These are phyloP conservation scores for Boletus subcaerulescens DNA, from an alignment of 768 basidiomycete species.

Conservation along the genomic window DNA sequence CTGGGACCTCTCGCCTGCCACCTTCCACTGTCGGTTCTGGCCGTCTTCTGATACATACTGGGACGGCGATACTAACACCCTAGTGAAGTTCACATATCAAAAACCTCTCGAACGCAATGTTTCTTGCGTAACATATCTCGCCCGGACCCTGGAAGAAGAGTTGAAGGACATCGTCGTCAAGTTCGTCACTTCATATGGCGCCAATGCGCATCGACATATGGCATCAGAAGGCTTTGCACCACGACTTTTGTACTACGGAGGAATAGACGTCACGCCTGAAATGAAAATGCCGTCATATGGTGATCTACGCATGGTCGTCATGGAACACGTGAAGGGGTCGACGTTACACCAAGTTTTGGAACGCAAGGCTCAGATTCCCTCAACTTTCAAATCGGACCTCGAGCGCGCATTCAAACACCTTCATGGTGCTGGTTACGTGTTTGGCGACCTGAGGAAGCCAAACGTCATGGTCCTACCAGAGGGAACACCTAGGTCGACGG, in stretches of 20 bases:
- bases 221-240: slow-evolving; percentile 29
- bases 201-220: slow-evolving; percentile 32
- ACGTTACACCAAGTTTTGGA: neutral
- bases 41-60: slow-evolving; percentile 14
- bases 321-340: slow-evolving; percentile 33
- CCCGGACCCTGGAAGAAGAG: slow-evolving; percentile 3
- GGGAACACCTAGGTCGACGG: neutral
- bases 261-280: slow-evolving; percentile 1
- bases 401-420: slow-evolving; percentile 15
- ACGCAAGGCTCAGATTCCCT: neutral
- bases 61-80: neutral
- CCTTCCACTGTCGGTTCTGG: slow-evolving; percentile 14
- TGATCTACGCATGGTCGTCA: slow-evolving; percentile 36
- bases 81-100: slow-evolving; percentile 20
- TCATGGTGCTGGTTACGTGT: slow-evolving; percentile 34
- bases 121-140: slow-evolving; percentile 25
- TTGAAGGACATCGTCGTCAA: slow-evolving; percentile 33
- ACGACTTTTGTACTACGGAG: slow-evolving; percentile 30
- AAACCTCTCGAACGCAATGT: slow-evolving; percentile 14
- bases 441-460: slow-evolving; percentile 35
- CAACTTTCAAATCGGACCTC: slow-evolving; percentile 23
- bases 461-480: slow-evolving; percentile 32
- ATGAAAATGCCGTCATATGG: slow-evolving; percentile 13
- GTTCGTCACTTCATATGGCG: slow-evolving; percentile 36
- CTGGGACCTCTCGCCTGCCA: neutral